Base-by-base conservation (phyloP, 345 rosid species). In the Eucalyptus cladocalyx region DNA sequence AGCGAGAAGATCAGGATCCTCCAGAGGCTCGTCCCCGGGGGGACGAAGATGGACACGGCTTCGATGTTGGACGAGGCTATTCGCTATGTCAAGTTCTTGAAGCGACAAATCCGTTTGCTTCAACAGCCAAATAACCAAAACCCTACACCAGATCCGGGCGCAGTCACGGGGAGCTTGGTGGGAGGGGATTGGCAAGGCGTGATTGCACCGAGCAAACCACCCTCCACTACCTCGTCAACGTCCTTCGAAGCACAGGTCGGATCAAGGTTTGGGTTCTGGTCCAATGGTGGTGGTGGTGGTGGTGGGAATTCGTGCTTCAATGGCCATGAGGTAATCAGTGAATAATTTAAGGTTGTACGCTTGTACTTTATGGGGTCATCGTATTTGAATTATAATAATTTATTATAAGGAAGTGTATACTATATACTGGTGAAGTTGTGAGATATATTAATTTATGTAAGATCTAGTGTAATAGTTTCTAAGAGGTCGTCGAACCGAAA, bases 1-100 rank as follows among this genome's bases (percentile, higher is more conserved):
- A 97, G 99, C 87, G 99, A 98, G 90, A 98, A 94, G 94, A 96
- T 97, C 34, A 92, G 99, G 88, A 97, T 97, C 86, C 95, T 98
- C 4, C 99, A 97, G 87, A 92, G 99, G 88, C 97, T 97, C 5
- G 99, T 98, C 53, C 99, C 99, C 3, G 99, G 99, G 8, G 99
- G 99, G 16, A 97, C 95, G 18, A 98, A 97, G 90, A 92, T 98
- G 96, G 99, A 98, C 95, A 97, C 99, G 1, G 99, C 99, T 23
- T 96, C 99, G 40, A 98, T 98, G 99, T 95, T 98, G 1, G 99
- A 96, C 4, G 99, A 98, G 92, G 99, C 99, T 21, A 94, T 96
- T 87, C 94, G 97, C 37, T 98, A 98, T 85, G 98, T 96, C 87
- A 98, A 96, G 95, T 98, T 97, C 97, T 92, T 98, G 93, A 97